phyloP scores from a whole-genome alignment of 2,329 filamentous ascomycete genomes.

The Didymella sp. region DNA sequence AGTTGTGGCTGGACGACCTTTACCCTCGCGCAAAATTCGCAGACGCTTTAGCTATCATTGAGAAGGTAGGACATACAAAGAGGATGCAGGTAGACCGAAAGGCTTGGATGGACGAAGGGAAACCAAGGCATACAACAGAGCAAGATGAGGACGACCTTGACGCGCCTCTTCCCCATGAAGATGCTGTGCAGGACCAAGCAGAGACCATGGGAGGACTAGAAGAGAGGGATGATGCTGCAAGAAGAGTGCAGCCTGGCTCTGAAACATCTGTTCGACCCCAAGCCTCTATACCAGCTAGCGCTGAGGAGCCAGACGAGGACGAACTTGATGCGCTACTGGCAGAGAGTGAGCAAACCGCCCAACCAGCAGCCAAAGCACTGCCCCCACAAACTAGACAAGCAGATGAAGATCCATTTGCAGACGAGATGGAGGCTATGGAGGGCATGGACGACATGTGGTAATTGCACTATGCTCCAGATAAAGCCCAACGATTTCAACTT shows the following conservation, averaged over 20 bases:
- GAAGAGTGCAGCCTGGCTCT: conserved; percentile 1
- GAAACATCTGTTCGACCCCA: not conserved
- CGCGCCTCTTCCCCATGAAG: not conserved
- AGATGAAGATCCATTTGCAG: conserved; percentile 47
- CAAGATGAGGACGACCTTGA: conserved; percentile 35
- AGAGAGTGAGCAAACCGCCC: conserved; percentile 48
- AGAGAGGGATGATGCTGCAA: not conserved
- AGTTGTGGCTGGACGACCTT: conserved; percentile 94
- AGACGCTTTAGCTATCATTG: conserved; percentile 87
- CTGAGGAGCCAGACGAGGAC: conserved; percentile 57
- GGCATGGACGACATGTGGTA: conserved; percentile 49
- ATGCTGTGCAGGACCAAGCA: conserved; percentile 4
- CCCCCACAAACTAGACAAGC: conserved; percentile 17
- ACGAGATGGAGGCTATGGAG: conserved; percentile 51
- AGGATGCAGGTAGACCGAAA: conserved; percentile 74
- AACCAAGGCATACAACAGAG: conserved; percentile 55
- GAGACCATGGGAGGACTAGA: conserved; percentile 25
- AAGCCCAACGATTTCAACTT: not conserved
- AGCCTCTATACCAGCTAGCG: conserved; percentile 21
- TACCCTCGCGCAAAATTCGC: conserved; percentile 94
- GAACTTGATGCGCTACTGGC: conserved; percentile 63
- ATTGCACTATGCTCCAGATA: not conserved
- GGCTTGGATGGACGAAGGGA: conserved; percentile 83
- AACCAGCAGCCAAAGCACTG: conserved; percentile 16
- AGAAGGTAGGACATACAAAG: conserved; percentile 90